phyloP scores from a whole-genome alignment of 345 rosid species.

The Syzygium oleosum region DNA sequence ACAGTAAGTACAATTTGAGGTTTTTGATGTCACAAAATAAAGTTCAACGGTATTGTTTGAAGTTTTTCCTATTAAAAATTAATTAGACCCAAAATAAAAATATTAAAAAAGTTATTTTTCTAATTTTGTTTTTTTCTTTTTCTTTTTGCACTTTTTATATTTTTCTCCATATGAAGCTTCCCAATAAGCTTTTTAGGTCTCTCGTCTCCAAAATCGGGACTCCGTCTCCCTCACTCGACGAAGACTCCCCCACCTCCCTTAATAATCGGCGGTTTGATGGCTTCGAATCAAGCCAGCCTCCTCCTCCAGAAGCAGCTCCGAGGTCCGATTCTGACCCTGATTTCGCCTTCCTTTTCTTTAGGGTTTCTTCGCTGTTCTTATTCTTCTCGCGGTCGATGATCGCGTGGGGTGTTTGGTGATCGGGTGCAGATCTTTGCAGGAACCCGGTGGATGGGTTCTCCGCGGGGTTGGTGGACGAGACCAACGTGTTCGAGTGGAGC shows the following conservation, averaged over 20 bases:
- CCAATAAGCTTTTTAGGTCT: not conserved
- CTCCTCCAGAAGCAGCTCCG: conserved; percentile 95
- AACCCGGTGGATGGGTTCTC: conserved; percentile 96
- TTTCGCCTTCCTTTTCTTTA: not conserved
- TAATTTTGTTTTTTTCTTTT: too few relatives aligned
- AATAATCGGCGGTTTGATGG: conserved; percentile 9
- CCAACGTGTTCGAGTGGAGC: conserved; percentile 88
- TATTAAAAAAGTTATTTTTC: too few relatives aligned
- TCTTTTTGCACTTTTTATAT: too few relatives aligned
- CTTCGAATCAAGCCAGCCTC: conserved; percentile 80
- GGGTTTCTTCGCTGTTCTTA: not conserved
- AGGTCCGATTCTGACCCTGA: conserved; percentile 22
- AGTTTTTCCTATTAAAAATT: too few relatives aligned
- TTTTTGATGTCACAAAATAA: too few relatives aligned
- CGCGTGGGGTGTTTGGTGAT: not conserved
- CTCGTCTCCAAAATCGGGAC: not conserved
- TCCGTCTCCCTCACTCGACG: not conserved
- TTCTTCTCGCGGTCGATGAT: not conserved
- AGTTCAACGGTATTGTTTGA: too few relatives aligned
- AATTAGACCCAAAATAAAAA: too few relatives aligned
- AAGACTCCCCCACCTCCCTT: not conserved
- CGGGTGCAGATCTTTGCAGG: conserved; percentile 90
- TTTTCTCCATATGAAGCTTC: too few relatives aligned
- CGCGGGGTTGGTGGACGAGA: conserved; percentile 95
- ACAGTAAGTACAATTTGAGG: too few relatives aligned